Base-by-base conservation (phyloP, 345 rosid species). In the Bruguiera parviflora region DNA sequence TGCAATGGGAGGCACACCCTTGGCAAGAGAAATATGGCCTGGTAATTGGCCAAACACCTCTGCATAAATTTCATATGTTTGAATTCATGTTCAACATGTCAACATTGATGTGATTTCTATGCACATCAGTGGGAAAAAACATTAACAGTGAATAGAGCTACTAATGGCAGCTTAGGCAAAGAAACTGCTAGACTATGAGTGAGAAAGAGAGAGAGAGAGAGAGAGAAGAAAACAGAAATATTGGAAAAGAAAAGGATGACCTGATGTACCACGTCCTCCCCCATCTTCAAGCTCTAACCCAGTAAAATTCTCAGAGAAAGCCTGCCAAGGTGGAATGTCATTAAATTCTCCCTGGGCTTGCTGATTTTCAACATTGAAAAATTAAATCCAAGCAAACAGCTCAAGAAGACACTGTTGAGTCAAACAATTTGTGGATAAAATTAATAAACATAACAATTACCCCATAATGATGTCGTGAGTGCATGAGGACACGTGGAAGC, bases 231-330 rank as follows among this genome's bases (percentile, higher is more conserved):
- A 8, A 53, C 10, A 72, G 53, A 53, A 4, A 33, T 56, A 35
- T 58, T 7, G 22, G 33, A 19, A 20, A 63, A 66, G 27, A 69
- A 61, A 66, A 65, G 16, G 31, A 66, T 75, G 58, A 89, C 96
- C 96, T 68, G 99, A 95, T 69, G 99, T 95, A 70, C 99, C 99
- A 61, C 99, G 98, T 55, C 99, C 99, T 78, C 99, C 99, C 69
- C 99, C 99, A 83, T 95, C 99, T 78, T 95, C 99, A 63, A 95
- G 92, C 80, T 95, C 99, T 75, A 95, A 85, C 52, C 99, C 99
- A 4, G 97, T 92, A 74, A 92, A 92, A 78, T 95, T 95, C 63
- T 86, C 91, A 55, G 97, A 90, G 73, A 88, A 95, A 57, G 99
- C 96, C 99, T 95, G 92, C 70, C 66, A 71, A 56, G 8, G 27